Conservation (phyloP, 2,329 filamentous ascomycete genomes). For the Trematosphaeria pertusa region DNA sequence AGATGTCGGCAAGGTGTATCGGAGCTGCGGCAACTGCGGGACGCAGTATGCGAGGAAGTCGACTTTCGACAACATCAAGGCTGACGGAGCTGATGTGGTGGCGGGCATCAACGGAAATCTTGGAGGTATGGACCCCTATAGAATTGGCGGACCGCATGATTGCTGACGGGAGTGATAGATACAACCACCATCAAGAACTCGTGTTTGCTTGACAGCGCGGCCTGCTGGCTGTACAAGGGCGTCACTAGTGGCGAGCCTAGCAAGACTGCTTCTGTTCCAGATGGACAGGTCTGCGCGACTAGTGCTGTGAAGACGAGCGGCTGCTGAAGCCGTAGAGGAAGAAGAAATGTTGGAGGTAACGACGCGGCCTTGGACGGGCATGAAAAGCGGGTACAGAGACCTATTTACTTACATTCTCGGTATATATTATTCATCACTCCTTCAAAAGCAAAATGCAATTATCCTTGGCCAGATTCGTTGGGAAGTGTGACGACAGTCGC, state of each 20-base stretch:
- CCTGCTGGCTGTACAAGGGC: conserved; percentile 40
- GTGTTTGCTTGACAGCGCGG: conserved; percentile 29
- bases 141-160: no score
- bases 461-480: no score
- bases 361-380: no score
- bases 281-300: conserved; percentile 37
- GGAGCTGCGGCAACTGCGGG: conserved; percentile 39
- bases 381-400: no score
- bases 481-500: no score
- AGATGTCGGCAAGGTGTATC: conserved; percentile 40
- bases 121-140: no score
- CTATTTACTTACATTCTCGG: not conserved
- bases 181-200: conserved; percentile 33
- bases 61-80: conserved; percentile 33
- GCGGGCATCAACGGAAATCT: conserved; percentile 40
- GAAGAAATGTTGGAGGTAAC: not conserved
- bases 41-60: conserved; percentile 35
- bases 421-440: not conserved
- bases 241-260: conserved; percentile 34
- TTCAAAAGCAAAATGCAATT: no score
- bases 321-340: conserved; percentile 22
- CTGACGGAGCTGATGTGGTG: conserved; percentile 25
- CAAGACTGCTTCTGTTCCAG: conserved; percentile 34
- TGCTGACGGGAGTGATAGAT: conserved; percentile 17
- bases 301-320: conserved; percentile 32